These are phyloP conservation scores for Dentipellis fragilis DNA, from an alignment of 768 basidiomycete species.

Conservation along the genomic window DNA sequence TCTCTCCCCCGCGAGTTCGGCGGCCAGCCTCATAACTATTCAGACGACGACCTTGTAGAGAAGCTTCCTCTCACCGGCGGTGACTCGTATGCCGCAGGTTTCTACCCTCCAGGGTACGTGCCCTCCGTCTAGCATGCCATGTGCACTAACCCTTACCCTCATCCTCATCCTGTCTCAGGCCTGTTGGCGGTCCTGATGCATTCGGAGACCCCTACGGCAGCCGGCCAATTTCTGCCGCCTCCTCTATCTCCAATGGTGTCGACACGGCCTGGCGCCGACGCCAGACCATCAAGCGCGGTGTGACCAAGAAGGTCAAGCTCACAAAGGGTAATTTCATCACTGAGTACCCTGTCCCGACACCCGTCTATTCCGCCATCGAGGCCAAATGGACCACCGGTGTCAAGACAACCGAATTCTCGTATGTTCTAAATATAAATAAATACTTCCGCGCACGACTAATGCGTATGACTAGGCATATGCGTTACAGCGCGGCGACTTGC, in stretches of 20 bases:
- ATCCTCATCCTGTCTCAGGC: slow-evolving; percentile 8
- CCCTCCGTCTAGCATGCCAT: background rate
- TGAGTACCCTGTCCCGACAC: slow-evolving; percentile 82
- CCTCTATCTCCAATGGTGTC: slow-evolving; percentile 25
- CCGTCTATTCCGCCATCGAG: slow-evolving; percentile 77
- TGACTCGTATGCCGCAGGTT: slow-evolving; percentile 45
- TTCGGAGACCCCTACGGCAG: slow-evolving; percentile 57
- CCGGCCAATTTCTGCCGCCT: slow-evolving; percentile 32
- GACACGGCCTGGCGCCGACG: slow-evolving; percentile 51
- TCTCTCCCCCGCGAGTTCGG: slow-evolving; percentile 46
- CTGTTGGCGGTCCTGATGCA: slow-evolving; percentile 38
- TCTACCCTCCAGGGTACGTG: slow-evolving; percentile 69
- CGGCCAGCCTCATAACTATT: slow-evolving; percentile 28
- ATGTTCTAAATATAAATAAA: slow-evolving; percentile 20
- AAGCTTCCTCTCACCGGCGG: slow-evolving; percentile 65
- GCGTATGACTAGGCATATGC: slow-evolving; percentile 59
- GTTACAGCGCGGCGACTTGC: slow-evolving; percentile 86
- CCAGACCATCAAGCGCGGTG: slow-evolving; percentile 86
- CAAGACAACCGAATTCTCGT: slow-evolving; percentile 88
- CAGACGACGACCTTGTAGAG: slow-evolving; percentile 66
- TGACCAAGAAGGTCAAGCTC: slow-evolving; percentile 90
- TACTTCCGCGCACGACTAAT: background rate
- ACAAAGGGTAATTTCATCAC: slow-evolving; percentile 89
- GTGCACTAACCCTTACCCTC: too few relatives aligned
- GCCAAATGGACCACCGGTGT: slow-evolving; percentile 53